Base-by-base conservation (phyloP, 2,329 filamentous ascomycete species). In the Pyrenophora graminea region DNA sequence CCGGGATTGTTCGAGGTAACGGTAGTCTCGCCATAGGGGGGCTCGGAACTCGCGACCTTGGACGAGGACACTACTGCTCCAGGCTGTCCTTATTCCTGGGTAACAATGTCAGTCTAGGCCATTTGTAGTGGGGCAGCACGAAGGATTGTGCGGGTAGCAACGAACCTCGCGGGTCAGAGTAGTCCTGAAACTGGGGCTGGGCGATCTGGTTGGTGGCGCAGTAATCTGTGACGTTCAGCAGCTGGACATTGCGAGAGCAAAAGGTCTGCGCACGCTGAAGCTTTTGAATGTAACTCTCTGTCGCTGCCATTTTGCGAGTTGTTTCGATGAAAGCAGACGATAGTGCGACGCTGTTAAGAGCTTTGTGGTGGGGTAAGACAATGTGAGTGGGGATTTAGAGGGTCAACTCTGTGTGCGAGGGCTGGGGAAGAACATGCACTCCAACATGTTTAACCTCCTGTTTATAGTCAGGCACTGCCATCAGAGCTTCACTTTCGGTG, bases 151-250 rank as follows among this genome's bases (percentile, higher is more conserved):
- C 39, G 38, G 18, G 21, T 8, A 25, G n/a, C 19, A 55, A 48
- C 64, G 37, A 58, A 71, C 69, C 69, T 69, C 69, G 61, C 45
- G 69, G 69, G 46, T 72, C 69, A 27, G 67, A 70, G 56, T 70
- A 72, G 51, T 72, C 69, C 53, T 70, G 69, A 56, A 67, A 72
- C 39, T 70, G 69, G 37, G 68, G 68, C 49, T 69, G 67, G 33
- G 69, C 69, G 45, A 72, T 67, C 50, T 66, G 62, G 38, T 72
- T 67, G 19, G 61, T 59, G 33, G 62, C 61, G 57, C 69, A 72
- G 42, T 67, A 71, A 48, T 66, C 69, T 72, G 39, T 27, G 30
- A 51, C 18, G 21, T 44, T 57, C 56, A 59, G 64, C 59, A 53
- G 21, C 19, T 33, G 38, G 21, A 12, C 23, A 41, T 17, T 30